A percentile compares a stretch with the other conserved stretches of the same genome.
Evolutionary conservation across 75 land plant species (phyloP).

Genomic region (Adiantum capillusveneris): DNA sequence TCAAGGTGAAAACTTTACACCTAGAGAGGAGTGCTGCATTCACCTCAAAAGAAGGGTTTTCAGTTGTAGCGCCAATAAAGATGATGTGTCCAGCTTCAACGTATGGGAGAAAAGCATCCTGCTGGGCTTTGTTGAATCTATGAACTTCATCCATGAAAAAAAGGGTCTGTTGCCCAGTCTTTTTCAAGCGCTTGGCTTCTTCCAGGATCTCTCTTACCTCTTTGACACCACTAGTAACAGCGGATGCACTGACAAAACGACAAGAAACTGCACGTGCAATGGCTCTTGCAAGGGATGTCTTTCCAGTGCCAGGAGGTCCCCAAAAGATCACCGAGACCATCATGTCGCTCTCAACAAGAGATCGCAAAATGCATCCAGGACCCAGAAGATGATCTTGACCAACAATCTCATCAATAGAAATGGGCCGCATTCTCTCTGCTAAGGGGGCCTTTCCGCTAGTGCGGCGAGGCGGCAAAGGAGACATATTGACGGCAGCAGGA

Average conservation of each 20-base stretch:
- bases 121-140: slow-evolving; percentile 79
- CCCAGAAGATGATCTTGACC: slow-evolving; percentile 81
- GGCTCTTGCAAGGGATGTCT: slow-evolving; percentile 58
- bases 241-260: slow-evolving; percentile 56
- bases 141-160: slow-evolving; percentile 93
- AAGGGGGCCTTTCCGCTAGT: slow-evolving; percentile 19
- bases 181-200: slow-evolving; percentile 41
- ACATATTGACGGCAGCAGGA: neutral
- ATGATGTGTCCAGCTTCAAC: slow-evolving; percentile 81
- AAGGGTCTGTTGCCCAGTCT: slow-evolving; percentile 42
- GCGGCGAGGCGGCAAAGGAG: neutral
- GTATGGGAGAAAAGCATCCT: slow-evolving; percentile 79
- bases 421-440: slow-evolving; percentile 77
- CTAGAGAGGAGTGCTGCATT: slow-evolving; percentile 81
- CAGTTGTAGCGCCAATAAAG: slow-evolving; percentile 89
- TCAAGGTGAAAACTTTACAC: slow-evolving; percentile 61
- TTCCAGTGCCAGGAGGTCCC: slow-evolving; percentile 76
- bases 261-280: slow-evolving; percentile 34
- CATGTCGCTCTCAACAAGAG: slow-evolving; percentile 20
- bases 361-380: slow-evolving; percentile 30
- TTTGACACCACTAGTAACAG: slow-evolving; percentile 47
- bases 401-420: slow-evolving; percentile 45
- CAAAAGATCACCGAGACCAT: slow-evolving; percentile 53
- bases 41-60: slow-evolving; percentile 91
- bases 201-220: slow-evolving; percentile 78